phyloP scores from a whole-genome alignment of 2,329 filamentous ascomycete species.

The Cordyceps javanica region DNA sequence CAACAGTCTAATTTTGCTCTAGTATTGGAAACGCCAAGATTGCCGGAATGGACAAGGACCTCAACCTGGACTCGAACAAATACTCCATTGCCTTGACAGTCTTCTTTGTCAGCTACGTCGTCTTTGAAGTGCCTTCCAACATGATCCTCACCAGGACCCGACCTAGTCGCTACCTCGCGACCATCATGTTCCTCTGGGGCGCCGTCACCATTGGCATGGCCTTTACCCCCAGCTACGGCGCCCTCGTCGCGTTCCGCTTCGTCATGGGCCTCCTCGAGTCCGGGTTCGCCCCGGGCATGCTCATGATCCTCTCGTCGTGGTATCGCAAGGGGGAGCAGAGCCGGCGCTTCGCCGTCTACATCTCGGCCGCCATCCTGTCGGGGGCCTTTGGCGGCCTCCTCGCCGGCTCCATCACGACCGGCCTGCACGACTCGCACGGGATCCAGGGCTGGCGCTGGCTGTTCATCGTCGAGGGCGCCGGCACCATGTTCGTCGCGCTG shows the following conservation, averaged over 20 bases:
- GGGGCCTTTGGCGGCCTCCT: slow-evolving; percentile 54
- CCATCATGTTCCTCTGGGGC: slow-evolving; percentile 49
- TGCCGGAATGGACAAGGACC: slow-evolving; percentile 43
- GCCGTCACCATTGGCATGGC: slow-evolving; percentile 46
- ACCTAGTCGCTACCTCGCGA: slow-evolving; percentile 45
- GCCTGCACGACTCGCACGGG: slow-evolving; percentile 55
- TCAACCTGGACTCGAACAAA: slow-evolving; percentile 39
- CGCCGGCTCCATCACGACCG: slow-evolving; percentile 50
- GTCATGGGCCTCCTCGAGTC: slow-evolving; percentile 50
- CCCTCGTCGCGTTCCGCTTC: slow-evolving; percentile 40
- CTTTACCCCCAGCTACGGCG: slow-evolving; percentile 41
- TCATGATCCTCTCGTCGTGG: slow-evolving; percentile 49
- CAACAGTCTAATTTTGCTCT: slow-evolving; percentile 27
- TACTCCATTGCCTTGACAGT: slow-evolving; percentile 53
- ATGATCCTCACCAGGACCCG: slow-evolving; percentile 48
- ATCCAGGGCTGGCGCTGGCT: slow-evolving; percentile 54
- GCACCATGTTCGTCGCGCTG: slow-evolving; percentile 58
- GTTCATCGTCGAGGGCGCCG: slow-evolving; percentile 58
- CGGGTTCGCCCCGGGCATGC: slow-evolving; percentile 51
- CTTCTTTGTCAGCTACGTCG: slow-evolving; percentile 52
- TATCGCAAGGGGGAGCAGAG: slow-evolving; percentile 50
- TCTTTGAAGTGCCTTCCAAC: slow-evolving; percentile 51
- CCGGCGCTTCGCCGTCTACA: slow-evolving; percentile 49
- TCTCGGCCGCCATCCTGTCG: slow-evolving; percentile 47
- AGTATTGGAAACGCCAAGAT: slow-evolving; percentile 60